These are phyloP conservation scores for Fusarium virguliforme DNA, from an alignment of 2,329 filamentous ascomycete genomes.

Conservation along the genomic window DNA sequence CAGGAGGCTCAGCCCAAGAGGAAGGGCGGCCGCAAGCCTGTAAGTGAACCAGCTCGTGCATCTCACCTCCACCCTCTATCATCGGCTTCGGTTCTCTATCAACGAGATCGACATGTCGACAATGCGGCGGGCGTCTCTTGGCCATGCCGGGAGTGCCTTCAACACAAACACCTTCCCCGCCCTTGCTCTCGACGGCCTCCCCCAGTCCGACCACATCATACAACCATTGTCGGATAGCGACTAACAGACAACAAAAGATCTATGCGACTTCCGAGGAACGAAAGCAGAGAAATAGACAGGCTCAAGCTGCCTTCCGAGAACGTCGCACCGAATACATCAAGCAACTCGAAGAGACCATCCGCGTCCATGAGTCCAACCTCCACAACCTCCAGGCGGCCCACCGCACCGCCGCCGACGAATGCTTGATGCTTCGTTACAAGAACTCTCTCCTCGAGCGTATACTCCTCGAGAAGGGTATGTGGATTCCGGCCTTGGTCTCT, in stretches of 20 bases:
- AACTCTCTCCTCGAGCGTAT: constrained; percentile 97
- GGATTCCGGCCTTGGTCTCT: neutral
- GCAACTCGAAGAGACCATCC: constrained; percentile 97
- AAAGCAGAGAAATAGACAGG: constrained; percentile 97
- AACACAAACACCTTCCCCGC: constrained; percentile 27
- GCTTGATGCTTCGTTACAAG: constrained; percentile 98
- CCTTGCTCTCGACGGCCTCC: neutral
- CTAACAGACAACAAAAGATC: constrained; percentile 72
- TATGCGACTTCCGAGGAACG: constrained; percentile 99
- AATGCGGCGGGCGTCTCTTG: constrained; percentile 12
- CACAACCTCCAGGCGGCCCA: constrained; percentile 95
- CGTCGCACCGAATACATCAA: constrained; percentile 99
- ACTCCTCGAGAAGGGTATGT: constrained; percentile 90
- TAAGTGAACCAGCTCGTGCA: constrained; percentile 68
- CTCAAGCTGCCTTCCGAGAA: constrained; percentile 97
- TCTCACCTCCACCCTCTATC: constrained; percentile 16
- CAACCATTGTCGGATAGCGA: constrained; percentile 24
- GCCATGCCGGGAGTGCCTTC: neutral
- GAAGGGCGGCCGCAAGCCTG: constrained; percentile 97
- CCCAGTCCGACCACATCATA: constrained; percentile 17
- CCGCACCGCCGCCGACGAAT: constrained; percentile 94
- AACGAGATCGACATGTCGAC: constrained; percentile 7
- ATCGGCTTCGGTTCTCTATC: neutral
- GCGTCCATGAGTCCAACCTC: constrained; percentile 94
- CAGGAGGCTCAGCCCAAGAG: constrained; percentile 83